Conservation (phyloP, 306 rosid genomes). For the Cicer judaicum region DNA sequence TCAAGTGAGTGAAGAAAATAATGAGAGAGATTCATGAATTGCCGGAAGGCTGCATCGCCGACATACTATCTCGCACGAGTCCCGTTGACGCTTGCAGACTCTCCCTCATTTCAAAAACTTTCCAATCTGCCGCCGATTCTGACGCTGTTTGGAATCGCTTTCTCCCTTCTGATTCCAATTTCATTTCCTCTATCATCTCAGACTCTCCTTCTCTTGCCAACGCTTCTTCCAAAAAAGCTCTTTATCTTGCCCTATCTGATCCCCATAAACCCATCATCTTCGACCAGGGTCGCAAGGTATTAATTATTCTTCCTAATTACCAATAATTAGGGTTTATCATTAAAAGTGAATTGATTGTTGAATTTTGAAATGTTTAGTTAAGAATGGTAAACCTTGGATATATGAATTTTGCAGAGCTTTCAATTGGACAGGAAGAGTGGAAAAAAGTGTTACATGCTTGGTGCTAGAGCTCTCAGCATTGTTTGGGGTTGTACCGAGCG, state of each 20-base stretch:
- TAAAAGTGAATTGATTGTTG: too few relatives aligned
- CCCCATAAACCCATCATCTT: slow-evolving; percentile 4
- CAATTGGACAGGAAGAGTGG: slow-evolving; percentile 48
- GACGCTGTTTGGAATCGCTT: slow-evolving; percentile 36
- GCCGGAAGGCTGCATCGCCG: slow-evolving; percentile 37
- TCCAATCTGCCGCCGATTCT: slow-evolving; percentile 37
- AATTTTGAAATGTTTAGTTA: neutral
- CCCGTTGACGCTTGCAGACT: slow-evolving; percentile 24
- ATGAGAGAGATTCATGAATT: neutral
- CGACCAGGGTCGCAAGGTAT: slow-evolving; percentile 33
- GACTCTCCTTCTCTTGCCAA: neutral
- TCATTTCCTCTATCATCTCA: neutral
- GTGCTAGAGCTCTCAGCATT: slow-evolving; percentile 45
- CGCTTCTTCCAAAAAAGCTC: slow-evolving; percentile 19
- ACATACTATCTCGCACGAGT: slow-evolving; percentile 1
- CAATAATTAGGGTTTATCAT: neutral
- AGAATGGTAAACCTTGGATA: neutral
- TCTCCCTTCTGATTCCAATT: slow-evolving; percentile 25
- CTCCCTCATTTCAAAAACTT: slow-evolving; percentile 19
- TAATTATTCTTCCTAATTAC: neutral
- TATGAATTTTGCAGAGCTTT: slow-evolving; percentile 45
- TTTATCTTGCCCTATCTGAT: slow-evolving; percentile 22
- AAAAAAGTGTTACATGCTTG: slow-evolving; percentile 51
- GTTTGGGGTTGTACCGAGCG: slow-evolving; percentile 37
- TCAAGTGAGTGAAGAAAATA: too few relatives aligned